Evolutionary conservation across 2,329 filamentous ascomycete species (phyloP), one percentile per base, ranked within the genome.

Genomic region (Hirsutella thompsonii): DNA sequence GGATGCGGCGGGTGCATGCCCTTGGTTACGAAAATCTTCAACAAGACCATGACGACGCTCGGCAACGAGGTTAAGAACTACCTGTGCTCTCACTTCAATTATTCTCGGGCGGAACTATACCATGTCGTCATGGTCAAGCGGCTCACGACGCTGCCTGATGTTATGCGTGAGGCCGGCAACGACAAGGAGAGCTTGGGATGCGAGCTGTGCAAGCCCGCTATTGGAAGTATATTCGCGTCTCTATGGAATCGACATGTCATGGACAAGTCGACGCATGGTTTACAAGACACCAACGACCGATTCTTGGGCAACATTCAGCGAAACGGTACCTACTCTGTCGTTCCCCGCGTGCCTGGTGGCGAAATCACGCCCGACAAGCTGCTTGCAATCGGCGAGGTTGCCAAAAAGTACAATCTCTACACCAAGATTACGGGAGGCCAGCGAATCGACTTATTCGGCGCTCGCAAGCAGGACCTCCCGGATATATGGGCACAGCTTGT

Each of bases 341-440:
- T 94, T 1, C 88, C 88, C 3, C 79, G 88, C 36, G 78, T 94
- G 1, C 72, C 85, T 2, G 88, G 76, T 36, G 88, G 88, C 44
- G 88, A 94, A 60, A 92, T 94, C 54, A 92, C 85, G 0, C 80
- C 88, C 0, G 83, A 92, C 38, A 88, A 85, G 57, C 73, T 94
- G 39, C 82, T 94, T 37, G 74, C 80, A 42, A 88, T 94, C 44
- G 88, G 86, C 0, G 76, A 79, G 42, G 85, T 94, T 1, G 88
- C 87, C 0, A 84, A 84, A 65, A 81, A 90, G 56, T 94, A 86
- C 54, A 72, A 74, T 29, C 67, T 94, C 6, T 94, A 94, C 63
- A 87, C 81, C 55, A 94, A 94, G 63, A 93, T 94, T 55, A 94
- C 88, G 0, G 88, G 88, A 42, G 88, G 84, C 1, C 88, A 94